Base-by-base conservation (phyloP, 805 yeast genomes). In the Sugiyamaella marilandica region DNA sequence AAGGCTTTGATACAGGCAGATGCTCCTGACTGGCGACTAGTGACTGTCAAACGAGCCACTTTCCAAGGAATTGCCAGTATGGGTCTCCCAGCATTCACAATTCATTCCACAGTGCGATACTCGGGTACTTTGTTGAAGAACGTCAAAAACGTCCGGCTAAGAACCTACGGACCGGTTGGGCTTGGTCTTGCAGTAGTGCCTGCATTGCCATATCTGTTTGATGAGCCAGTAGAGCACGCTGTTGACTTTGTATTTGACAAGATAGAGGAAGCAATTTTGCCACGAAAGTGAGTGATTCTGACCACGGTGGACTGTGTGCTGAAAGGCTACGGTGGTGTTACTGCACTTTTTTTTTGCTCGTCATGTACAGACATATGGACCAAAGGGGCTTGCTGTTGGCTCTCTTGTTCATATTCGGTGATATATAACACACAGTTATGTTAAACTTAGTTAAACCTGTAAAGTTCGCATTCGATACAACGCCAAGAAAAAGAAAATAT, bases 81-180 rank as follows among this genome's bases (percentile, higher is more conserved):
- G 94, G 92, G 87, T 13, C 74, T 87, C 41, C 95, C 95, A 9
- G 95, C 95, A 2, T 82, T 86, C 67, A 87, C 95, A 4, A 87
- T 87, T 61, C 95, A 87, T 65, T 76, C 85, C 1, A 63, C 71
- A 4, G 95, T 87, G 39, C 76, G 84, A 59, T 85, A 86, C 64
- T 80, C 89, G 1, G 83, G 87, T 2, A 52, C 71, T 18, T 69
- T 82, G 31, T 80, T 87, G 54, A 82, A 82, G 65, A 81, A 82
- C 64, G 66, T 77, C 49, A 70, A 73, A 45, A 75, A 73, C 54
- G 73, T 74, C 51, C 53, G 70, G 1, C 49, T 87, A 54, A 79
- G 78, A 61, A 73, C 81, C 0, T 85, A 79, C 67, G 91, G 91
- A 3, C 95, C 95, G 1, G 91, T 86, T 29, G 87, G 76, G n/a